A percentile compares a stretch with the other conserved stretches of the same genome.
Conservation (phyloP, 371 early-diverging fungal species). For the Thermomucor indicae-seudaticae region DNA sequence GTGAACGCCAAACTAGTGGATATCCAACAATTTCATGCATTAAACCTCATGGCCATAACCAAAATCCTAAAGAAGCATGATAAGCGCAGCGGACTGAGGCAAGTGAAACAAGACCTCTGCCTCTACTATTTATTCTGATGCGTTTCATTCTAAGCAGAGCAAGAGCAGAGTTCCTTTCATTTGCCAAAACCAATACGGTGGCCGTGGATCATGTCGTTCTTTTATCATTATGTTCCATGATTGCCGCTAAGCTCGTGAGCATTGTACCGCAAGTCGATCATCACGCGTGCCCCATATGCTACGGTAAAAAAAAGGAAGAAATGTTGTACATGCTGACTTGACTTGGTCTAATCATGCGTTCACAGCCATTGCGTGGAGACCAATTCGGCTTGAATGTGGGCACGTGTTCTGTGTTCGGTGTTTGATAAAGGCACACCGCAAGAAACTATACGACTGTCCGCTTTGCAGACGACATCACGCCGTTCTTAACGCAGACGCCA, state of each 20-base stretch:
- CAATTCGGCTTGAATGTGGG: conserved; percentile 64
- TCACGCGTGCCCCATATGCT: conserved; percentile 43
- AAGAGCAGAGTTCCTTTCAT: conserved; percentile 25
- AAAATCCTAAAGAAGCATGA: conserved; percentile 86
- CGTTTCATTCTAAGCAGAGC: conserved; percentile 12
- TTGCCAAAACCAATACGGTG: conserved; percentile 25
- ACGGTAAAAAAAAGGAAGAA: conserved; percentile 13
- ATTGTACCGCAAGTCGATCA: conserved; percentile 76
- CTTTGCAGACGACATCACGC: conserved; percentile 62
- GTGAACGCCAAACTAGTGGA: conserved; percentile 64
- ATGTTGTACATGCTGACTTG: not conserved
- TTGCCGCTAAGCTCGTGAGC: conserved; percentile 42
- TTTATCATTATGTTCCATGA: conserved; percentile 16
- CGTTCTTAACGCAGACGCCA: conserved; percentile 54
- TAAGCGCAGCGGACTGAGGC: conserved; percentile 68
- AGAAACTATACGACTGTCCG: conserved; percentile 62
- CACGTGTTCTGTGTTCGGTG: conserved; percentile 78
- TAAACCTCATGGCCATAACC: conserved; percentile 75
- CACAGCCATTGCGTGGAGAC: conserved; percentile 61
- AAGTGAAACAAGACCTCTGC: conserved; percentile 3
- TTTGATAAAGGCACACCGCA: conserved; percentile 61
- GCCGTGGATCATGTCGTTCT: conserved; percentile 26
- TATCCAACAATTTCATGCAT: conserved; percentile 61
- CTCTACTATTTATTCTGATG: not conserved
- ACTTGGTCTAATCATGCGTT: not conserved